Conservation (phyloP, 352 stramenopile genomes). For the Peronospora farinosa region DNA sequence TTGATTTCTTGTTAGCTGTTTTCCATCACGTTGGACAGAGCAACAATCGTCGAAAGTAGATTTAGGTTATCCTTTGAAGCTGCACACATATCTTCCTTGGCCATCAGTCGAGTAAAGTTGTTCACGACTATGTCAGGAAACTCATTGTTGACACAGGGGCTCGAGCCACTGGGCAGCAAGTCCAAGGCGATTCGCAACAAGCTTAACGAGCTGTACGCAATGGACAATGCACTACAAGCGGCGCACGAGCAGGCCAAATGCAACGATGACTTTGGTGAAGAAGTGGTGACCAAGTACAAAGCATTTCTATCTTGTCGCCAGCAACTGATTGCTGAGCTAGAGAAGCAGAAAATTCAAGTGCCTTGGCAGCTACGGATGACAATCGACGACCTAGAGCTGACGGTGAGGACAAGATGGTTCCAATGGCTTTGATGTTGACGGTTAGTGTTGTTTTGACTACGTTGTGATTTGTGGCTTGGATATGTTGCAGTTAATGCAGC, state of each 20-base stretch:
- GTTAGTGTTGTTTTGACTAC: neutral
- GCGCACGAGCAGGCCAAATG: slow-evolving; percentile 47
- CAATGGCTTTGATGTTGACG: neutral
- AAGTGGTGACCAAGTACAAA: slow-evolving; percentile 55
- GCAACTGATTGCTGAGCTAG: slow-evolving; percentile 40
- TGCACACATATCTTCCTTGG: too few species aligned
- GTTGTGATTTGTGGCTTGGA: neutral
- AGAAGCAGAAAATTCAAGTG: slow-evolving; percentile 37
- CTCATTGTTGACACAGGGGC: slow-evolving; percentile 45
- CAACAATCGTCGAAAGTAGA: too few species aligned
- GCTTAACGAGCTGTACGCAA: slow-evolving; percentile 35
- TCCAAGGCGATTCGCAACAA: slow-evolving; percentile 27
- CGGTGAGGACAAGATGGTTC: slow-evolving; percentile 31
- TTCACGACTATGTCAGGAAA: slow-evolving; percentile 6
- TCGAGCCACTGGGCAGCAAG: slow-evolving; percentile 30
- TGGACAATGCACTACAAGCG: slow-evolving; percentile 52
- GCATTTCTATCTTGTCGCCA: slow-evolving; percentile 47
- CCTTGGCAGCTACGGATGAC: slow-evolving; percentile 68
- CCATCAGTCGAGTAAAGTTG: too few species aligned
- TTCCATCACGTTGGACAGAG: too few species aligned
- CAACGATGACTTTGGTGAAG: slow-evolving; percentile 58
- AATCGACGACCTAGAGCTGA: slow-evolving; percentile 78
- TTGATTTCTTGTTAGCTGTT: slow-evolving; percentile 8
- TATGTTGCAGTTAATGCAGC: slow-evolving; percentile 29
- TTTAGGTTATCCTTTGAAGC: too few species aligned